Evolutionary conservation across 306 rosid genomes (phyloP).

Genomic region (Begonia fuchsioides): DNA sequence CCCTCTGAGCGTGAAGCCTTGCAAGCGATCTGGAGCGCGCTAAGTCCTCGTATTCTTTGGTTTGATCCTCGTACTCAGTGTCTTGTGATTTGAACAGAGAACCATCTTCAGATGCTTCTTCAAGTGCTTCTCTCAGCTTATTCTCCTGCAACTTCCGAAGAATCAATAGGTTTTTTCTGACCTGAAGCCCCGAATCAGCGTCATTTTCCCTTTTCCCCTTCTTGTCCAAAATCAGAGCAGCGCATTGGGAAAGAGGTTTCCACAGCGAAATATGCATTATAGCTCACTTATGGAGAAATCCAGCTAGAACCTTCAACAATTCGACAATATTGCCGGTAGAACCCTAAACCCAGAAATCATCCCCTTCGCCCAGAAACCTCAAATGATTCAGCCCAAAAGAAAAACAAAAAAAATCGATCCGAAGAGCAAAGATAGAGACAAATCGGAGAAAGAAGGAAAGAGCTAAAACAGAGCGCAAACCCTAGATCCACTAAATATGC

Average conservation of each 20-base stretch:
- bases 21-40: slow-evolving; percentile 83
- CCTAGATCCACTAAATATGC: no score
- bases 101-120: slow-evolving; percentile 96
- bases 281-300: no score
- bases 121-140: slow-evolving; percentile 93
- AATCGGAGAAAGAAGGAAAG: background rate
- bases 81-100: slow-evolving; percentile 59
- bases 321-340: no score
- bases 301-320: background rate
- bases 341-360: no score
- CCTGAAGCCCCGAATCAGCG: slow-evolving; percentile 26
- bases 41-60: slow-evolving; percentile 50
- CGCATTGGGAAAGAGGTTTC: slow-evolving; percentile 41
- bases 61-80: slow-evolving; percentile 40
- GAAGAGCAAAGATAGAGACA: background rate
- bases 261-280: slow-evolving; percentile 44
- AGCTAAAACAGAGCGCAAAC: no score
- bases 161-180: slow-evolving; percentile 41
- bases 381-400: no score
- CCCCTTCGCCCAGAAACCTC: no score
- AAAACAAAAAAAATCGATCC: background rate
- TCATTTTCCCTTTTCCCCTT: slow-evolving; percentile 51
- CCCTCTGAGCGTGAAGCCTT: slow-evolving; percentile 77
- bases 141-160: slow-evolving; percentile 73
- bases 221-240: slow-evolving; percentile 46